Conservation (phyloP, 202 grass and related monocot species). For the Thinopyrum obtusiflorum region DNA sequence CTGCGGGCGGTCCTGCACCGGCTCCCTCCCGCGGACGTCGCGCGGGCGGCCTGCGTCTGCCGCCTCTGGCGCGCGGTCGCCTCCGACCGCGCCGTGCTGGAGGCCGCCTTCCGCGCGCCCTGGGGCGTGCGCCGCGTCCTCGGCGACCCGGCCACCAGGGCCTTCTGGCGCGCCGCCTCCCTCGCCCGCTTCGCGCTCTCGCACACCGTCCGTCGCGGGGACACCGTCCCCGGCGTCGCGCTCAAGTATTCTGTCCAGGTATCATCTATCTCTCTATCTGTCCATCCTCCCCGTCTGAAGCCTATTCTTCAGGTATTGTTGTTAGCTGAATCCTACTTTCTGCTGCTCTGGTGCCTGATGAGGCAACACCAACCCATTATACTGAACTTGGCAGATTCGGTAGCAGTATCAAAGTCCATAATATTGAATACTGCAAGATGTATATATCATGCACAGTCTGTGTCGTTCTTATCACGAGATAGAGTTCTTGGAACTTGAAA, state of each 20-base stretch:
- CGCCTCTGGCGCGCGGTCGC: slow-evolving; percentile 65
- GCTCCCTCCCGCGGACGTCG: slow-evolving; percentile 60
- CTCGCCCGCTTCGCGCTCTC: slow-evolving; percentile 75
- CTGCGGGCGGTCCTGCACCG: slow-evolving; percentile 70
- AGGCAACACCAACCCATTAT: neutral
- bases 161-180: slow-evolving; percentile 68
- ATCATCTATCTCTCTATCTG: neutral
- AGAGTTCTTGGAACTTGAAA: no score
- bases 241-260: slow-evolving; percentile 94
- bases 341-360: neutral
- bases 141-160: slow-evolving; percentile 52
- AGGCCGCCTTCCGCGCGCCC: slow-evolving; percentile 61
- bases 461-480: no score
- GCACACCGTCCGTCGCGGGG: slow-evolving; percentile 58
- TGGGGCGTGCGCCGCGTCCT: slow-evolving; percentile 70
- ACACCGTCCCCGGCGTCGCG: slow-evolving; percentile 67
- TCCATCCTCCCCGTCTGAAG: neutral
- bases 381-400: neutral
- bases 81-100: slow-evolving; percentile 62
- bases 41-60: slow-evolving; percentile 78
- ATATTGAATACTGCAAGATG: no score
- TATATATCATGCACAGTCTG: no score
- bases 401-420: neutral
- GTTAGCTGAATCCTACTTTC: neutral
- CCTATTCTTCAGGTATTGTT: neutral